Evolutionary conservation across 371 early-diverging fungal species (phyloP), one percentile per base, ranked within the genome.

Genomic region (Amoeboaphelidium occidentale): DNA sequence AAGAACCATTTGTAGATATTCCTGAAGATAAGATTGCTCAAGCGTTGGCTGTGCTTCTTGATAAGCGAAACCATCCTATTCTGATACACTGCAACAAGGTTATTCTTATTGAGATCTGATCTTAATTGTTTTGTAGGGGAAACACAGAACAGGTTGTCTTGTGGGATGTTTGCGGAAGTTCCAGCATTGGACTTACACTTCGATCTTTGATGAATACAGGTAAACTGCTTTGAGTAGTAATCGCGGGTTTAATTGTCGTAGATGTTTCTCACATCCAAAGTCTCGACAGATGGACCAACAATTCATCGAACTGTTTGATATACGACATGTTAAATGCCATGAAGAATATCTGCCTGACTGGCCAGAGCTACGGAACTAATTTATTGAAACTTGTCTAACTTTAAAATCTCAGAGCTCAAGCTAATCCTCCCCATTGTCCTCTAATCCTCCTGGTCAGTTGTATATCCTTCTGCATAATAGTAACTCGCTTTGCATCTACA

Each of bases 1-100:
- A 90, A 72, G 92, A 92, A 66, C 91, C 90, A 1, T 92, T 93
- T 70, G 88, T 89, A n/a, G 90, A 93, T 70, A 91, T 93, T 41
- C 87, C 89, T 0, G 90, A 89, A 52, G 80, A 84, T 53, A 79
- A 78, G 47, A 88, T 91, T 44, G 70, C 76, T 48, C 82, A 79
- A 6, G 92, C 94, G 0, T 62, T 93, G 42, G 66, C 81, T 3
- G 80, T 79, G 13, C 65, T 91, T 27, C 51, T 89, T 58, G 83
- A 77, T 63, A 58, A 41, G 3, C 43, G 20, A 12, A 10, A 2
- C 21, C 21, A 23, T 4, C 39, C 46, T 60, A 82, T 90, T 42
- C 58, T 91, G 22, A 81, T 93, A 26, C 94, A 93, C 57, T 93
- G 94, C 61, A 93, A 93, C 62, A 91, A 91, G 64, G 94, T 43